Evolutionary conservation across 2,329 filamentous ascomycete species (phyloP).

Genomic region (Fusarium irregulare): DNA sequence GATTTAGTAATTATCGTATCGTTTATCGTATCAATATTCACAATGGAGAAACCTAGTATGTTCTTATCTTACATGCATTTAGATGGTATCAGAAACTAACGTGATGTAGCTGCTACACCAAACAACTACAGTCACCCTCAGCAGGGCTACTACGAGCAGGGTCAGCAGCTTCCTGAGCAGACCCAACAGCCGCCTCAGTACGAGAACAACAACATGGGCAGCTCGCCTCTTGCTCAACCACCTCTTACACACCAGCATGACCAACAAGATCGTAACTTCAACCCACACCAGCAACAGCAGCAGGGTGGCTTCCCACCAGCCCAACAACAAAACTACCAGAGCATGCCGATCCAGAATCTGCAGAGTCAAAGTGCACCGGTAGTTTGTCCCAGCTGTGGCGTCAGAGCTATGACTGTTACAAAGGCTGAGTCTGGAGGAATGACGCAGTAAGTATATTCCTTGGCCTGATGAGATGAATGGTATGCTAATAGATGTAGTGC

Average conservation of each 20-base stretch:
- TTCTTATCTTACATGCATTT: not conserved
- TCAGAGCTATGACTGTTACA: conserved; percentile 20
- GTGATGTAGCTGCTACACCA: conserved; percentile 2
- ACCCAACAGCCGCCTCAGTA: conserved; percentile 15
- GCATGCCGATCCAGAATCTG: conserved; percentile 29
- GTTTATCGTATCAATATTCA: not conserved
- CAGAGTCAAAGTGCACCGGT: conserved; percentile 32
- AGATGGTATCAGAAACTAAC: not conserved
- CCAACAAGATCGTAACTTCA: not conserved
- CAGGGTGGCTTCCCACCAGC: not conserved
- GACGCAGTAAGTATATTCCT: conserved; percentile 31
- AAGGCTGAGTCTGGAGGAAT: conserved; percentile 20
- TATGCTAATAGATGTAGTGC: conserved; percentile 15
- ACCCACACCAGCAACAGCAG: not conserved
- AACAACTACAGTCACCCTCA: conserved; percentile 1
- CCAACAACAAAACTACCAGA: conserved; percentile 6
- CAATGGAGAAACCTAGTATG: conserved; percentile 40
- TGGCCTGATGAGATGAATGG: too few species aligned
- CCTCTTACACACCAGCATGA: conserved; percentile 8
- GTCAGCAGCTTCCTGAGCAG: not conserved
- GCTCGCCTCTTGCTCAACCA: conserved; percentile 23
- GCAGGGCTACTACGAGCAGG: conserved; percentile 5
- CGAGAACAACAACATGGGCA: conserved; percentile 6
- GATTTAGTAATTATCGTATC: not conserved
- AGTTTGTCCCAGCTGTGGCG: conserved; percentile 32